Base-by-base conservation (phyloP, 441 rosid genomes). In the California macrophylla region DNA sequence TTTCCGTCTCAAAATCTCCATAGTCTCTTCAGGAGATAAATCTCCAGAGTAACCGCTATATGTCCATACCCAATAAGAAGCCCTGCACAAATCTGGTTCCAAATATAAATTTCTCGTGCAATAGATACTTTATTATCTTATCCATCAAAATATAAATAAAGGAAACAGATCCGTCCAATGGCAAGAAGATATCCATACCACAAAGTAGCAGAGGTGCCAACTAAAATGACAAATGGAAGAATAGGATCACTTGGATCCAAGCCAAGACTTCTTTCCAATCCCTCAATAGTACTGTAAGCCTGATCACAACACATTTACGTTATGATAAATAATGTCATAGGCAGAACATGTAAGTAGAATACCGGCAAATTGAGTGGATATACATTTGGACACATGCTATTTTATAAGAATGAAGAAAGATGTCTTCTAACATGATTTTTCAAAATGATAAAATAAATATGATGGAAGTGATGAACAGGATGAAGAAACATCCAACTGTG, bases 11-110 rank as follows among this genome's bases (percentile, higher is more conserved):
- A 95, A 81, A 69, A 95, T 88, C 83, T 90, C 88, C 68, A 92
- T 76, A 34, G 96, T 85, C 76, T 73, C 75, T 40, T 82, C 72
- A 77, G 99, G 91, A 79, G 99, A 86, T 75, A 95, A 80, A 82
- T 92, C 92, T 76, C 99, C 97, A 70, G 96, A 86, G 73, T 95
- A 95, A 60, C 98, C 99, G 66, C 95, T 73, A 73, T 86, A 92
- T 25, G 78, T 79, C 96, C 86, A 80, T 65, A 84, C 81, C 94
- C 92, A 80, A 78, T 87, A 90, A 77, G 83, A 79, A 80, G 66
- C 86, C 99, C 99, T 92, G 96, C 86, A 89, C 80, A 78, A 75
- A 86, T 95, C 97, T 90, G 93, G 85, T 85, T 81, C 72, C 73
- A 80, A 69, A 79, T 81, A 76, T 86, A 84, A 86, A 80, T 74